Evolutionary conservation across 1,284 basidiomycete genomes (phyloP).

Genomic region (Cryptococcus hybrid): DNA sequence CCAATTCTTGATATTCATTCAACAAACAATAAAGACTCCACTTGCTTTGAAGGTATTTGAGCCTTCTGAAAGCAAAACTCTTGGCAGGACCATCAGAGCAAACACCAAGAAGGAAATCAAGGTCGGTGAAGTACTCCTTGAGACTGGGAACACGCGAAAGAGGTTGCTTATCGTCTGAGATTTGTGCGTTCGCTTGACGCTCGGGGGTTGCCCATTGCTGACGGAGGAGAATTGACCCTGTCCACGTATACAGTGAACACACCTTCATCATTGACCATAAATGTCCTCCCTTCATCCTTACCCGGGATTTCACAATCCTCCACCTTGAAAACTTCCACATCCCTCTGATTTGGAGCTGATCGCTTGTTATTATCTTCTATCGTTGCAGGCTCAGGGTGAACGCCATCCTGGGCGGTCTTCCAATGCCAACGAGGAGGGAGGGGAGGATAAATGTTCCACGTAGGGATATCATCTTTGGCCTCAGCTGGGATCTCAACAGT

Average conservation of each 20-base stretch:
- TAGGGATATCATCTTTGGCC: conserved; percentile 36
- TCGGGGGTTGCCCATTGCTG: neutral
- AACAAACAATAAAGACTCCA: conserved; percentile 91
- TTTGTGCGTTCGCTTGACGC: neutral
- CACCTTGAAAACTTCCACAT: conserved; percentile 59
- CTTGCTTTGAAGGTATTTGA: conserved; percentile 93
- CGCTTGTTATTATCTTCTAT: conserved; percentile 43
- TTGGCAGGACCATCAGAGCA: conserved; percentile 94
- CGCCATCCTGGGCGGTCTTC: conserved; percentile 58
- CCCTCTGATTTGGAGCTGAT: neutral
- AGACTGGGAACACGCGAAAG: conserved; percentile 80
- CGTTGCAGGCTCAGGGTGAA: conserved; percentile 27
- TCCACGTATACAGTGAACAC: conserved; percentile 76
- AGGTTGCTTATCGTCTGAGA: conserved; percentile 53
- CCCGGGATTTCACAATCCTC: conserved; percentile 67
- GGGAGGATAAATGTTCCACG: conserved; percentile 84
- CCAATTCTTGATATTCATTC: conserved; percentile 92
- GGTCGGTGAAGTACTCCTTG: conserved; percentile 91
- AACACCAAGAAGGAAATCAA: conserved; percentile 84
- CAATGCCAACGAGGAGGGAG: conserved; percentile 94
- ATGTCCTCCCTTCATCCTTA: conserved; percentile 55
- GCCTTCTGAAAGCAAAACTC: conserved; percentile 87
- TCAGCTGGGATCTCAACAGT: neutral
- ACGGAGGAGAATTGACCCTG: neutral
- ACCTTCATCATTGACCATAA: conserved; percentile 76